Conservation (phyloP, 2,329 filamentous ascomycete species). For the Penicillium psychrosexuale region DNA sequence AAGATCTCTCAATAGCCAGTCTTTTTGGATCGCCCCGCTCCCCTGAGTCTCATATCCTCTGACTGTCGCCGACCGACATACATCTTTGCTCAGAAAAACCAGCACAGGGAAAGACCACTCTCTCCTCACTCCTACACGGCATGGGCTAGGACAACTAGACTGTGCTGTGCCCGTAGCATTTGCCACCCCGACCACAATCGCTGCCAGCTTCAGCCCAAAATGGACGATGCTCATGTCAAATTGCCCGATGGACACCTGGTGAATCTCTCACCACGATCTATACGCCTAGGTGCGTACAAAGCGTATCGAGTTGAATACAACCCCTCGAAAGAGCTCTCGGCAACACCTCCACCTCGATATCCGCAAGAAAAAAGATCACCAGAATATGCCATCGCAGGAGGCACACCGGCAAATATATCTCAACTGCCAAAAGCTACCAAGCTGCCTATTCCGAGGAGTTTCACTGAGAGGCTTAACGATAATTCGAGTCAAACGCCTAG, state of each 20-base stretch:
- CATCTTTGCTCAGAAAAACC: background rate
- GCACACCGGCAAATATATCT: conserved; percentile 10
- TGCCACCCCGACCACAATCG: conserved; percentile 3
- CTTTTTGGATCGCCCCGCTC: conserved; percentile 9
- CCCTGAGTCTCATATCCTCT: conserved; percentile 4
- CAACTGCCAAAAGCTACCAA: conserved; percentile 26
- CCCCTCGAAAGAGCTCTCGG: conserved; percentile 4
- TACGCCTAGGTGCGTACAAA: conserved; percentile 14
- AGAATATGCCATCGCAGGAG: conserved; percentile 8
- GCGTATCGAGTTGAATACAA: conserved; percentile 19
- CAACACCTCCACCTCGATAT: conserved; percentile 7
- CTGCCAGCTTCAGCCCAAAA: conserved; percentile 17
- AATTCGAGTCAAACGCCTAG: conserved; percentile 16
- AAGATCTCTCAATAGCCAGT: background rate
- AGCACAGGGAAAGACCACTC: background rate
- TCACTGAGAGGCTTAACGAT: conserved; percentile 18
- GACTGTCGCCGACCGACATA: conserved; percentile 1
- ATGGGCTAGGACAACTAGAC: conserved; percentile 16
- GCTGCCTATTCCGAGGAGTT: conserved; percentile 27
- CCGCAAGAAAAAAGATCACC: background rate
- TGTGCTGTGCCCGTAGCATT: conserved; percentile 22
- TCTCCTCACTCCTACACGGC: conserved; percentile 7
- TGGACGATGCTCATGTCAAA: conserved; percentile 27
- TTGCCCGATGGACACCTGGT: conserved; percentile 31
- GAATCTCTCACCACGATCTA: conserved; percentile 28